phyloP scores from a whole-genome alignment of 2,329 filamentous ascomycete species.

The Fusarium burgessii region DNA sequence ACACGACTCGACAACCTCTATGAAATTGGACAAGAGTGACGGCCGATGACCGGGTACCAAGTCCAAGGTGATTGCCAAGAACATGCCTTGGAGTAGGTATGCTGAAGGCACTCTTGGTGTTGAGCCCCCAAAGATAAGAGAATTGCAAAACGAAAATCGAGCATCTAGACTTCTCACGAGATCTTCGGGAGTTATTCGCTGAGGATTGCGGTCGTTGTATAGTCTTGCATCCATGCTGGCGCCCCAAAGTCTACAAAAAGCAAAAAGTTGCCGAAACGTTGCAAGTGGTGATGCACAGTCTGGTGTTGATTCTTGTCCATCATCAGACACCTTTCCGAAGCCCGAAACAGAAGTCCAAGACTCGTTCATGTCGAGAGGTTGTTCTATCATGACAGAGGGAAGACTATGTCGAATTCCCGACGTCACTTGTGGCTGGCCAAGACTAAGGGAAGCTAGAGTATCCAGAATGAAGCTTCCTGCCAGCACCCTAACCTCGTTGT shows the following conservation, averaged over 20 bases:
- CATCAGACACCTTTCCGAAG: constrained; percentile 14
- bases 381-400: constrained; percentile 27
- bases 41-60: constrained; percentile 50
- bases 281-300: constrained; percentile 51
- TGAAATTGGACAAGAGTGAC: constrained; percentile 53
- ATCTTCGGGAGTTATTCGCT: constrained; percentile 42
- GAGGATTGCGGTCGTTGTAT: constrained; percentile 25
- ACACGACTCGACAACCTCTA: constrained; percentile 53
- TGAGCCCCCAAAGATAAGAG: constrained; percentile 51
- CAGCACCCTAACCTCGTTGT: constrained; percentile 42
- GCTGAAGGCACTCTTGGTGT: constrained; percentile 53
- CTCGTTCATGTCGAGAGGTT: constrained; percentile 29
- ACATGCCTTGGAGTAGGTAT: constrained; percentile 53
- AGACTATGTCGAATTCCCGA: constrained; percentile 34
- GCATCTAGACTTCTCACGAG: constrained; percentile 51
- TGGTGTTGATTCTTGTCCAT: constrained; percentile 13
- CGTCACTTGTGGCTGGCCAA: constrained; percentile 53
- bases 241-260: constrained; percentile 53
- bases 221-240: constrained; percentile 38
- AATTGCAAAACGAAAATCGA: constrained; percentile 55
- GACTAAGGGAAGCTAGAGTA: constrained; percentile 64
- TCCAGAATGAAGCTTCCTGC: constrained; percentile 74
- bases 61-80: constrained; percentile 53
- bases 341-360: constrained; percentile 41
- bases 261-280: constrained; percentile 58